phyloP scores from a whole-genome alignment of 2,329 filamentous ascomycete genomes.

The Helminthosporium solani region DNA sequence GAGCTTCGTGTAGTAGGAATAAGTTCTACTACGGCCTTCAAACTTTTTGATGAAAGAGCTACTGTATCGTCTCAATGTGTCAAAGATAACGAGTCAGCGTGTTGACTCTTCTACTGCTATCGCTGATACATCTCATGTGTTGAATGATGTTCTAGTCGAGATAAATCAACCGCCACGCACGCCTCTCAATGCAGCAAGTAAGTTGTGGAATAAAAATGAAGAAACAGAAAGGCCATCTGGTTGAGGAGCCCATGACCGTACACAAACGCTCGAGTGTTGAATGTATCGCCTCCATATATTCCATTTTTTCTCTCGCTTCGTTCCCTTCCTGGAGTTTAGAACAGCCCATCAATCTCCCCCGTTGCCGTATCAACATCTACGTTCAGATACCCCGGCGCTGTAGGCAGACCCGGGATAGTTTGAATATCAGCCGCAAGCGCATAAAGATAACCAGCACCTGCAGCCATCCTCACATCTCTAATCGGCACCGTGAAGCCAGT shows the following conservation, averaged over 20 bases:
- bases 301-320: not conserved
- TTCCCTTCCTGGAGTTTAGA: slow-evolving; percentile 66
- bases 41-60: too few species aligned
- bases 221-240: not conserved
- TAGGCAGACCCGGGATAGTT: slow-evolving; percentile 94
- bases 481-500: slow-evolving; percentile 94
- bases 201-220: not conserved
- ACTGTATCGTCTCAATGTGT: too few species aligned
- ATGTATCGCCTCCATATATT: not conserved
- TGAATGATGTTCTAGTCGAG: not conserved
- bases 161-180: not conserved
- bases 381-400: slow-evolving; percentile 92
- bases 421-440: slow-evolving; percentile 96
- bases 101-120: not conserved
- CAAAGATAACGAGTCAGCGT: not conserved
- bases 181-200: not conserved
- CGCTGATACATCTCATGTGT: not conserved
- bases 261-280: not conserved
- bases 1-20: too few species aligned
- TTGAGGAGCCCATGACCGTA: not conserved
- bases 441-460: slow-evolving; percentile 78
- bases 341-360: slow-evolving; percentile 67
- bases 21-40: too few species aligned
- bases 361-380: slow-evolving; percentile 67
- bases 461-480: slow-evolving; percentile 88